Evolutionary conservation across 2,329 filamentous ascomycete species (phyloP).

Genomic region (Pyricularia pennisetigena): DNA sequence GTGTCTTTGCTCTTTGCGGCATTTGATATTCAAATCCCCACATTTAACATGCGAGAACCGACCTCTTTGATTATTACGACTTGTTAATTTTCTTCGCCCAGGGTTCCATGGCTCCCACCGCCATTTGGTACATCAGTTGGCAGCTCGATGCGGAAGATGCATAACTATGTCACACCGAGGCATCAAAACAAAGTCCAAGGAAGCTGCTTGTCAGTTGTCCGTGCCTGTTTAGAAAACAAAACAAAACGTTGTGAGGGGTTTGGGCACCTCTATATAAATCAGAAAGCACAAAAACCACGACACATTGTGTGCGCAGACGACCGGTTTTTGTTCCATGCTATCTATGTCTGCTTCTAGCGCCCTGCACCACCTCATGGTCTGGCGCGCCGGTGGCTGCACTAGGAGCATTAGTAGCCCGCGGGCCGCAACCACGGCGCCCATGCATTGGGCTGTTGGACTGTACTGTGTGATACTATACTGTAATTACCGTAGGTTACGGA

Average conservation of each 20-base stretch:
- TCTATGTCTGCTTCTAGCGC: not conserved
- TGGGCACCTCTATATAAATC: not conserved
- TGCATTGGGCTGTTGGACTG: not conserved
- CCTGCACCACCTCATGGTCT: constrained; percentile 1
- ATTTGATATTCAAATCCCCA: not conserved
- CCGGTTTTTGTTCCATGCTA: not conserved
- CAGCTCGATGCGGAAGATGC: not conserved
- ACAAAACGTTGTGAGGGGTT: not conserved
- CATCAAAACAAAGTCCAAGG: not conserved
- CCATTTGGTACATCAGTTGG: not conserved
- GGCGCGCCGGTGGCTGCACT: not conserved
- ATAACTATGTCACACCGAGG: not conserved
- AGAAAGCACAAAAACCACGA: not conserved
- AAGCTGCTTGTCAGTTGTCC: not conserved
- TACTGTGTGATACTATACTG: not conserved
- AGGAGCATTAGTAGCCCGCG: not conserved
- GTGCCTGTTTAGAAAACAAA: not conserved
- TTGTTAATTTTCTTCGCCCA: not conserved
- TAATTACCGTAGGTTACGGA: not conserved
- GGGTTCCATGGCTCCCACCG: constrained; percentile 2
- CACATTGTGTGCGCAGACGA: not conserved
- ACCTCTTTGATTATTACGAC: not conserved
- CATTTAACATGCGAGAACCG: not conserved
- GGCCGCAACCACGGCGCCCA: not conserved
- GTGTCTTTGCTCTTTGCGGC: not conserved